Evolutionary conservation across 1,139 yeast genomes (phyloP).

Genomic region (Pichia sp.): DNA sequence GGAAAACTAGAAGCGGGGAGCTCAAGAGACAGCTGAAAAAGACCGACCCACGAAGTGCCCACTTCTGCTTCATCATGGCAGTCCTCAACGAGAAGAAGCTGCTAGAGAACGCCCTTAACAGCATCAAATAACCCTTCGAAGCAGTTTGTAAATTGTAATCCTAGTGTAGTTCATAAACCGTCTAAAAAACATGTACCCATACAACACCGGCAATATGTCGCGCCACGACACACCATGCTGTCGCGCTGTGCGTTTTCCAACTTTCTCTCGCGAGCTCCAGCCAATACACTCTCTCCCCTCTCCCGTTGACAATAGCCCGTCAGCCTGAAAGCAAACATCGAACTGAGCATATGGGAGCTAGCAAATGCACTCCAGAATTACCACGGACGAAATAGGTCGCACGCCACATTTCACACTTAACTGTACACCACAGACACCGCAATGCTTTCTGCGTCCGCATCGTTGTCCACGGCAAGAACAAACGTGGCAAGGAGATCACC

Average conservation of each 20-base stretch:
- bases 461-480: background rate
- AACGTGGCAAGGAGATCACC: constrained; percentile 2
- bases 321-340: background rate
- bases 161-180: too few relatives aligned
- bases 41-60: background rate
- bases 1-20: constrained; percentile 5
- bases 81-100: constrained; percentile 19
- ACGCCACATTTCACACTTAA: background rate
- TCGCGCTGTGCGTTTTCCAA: background rate
- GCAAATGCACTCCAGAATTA: background rate
- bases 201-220: background rate
- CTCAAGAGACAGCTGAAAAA: constrained; percentile 11
- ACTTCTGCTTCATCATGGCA: constrained; percentile 4
- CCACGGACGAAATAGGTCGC: background rate
- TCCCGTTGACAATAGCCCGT: background rate
- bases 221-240: background rate
- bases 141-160: too few relatives aligned
- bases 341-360: background rate
- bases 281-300: background rate
- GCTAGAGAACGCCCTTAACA: constrained; percentile 14
- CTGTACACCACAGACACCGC: background rate
- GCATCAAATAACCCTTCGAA: background rate
- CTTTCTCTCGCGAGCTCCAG: background rate
- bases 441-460: constrained; percentile 3
- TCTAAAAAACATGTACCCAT: background rate